Evolutionary conservation across 176 grass and related monocot species (phyloP).

Genomic region (Rhynchospora pubera): DNA sequence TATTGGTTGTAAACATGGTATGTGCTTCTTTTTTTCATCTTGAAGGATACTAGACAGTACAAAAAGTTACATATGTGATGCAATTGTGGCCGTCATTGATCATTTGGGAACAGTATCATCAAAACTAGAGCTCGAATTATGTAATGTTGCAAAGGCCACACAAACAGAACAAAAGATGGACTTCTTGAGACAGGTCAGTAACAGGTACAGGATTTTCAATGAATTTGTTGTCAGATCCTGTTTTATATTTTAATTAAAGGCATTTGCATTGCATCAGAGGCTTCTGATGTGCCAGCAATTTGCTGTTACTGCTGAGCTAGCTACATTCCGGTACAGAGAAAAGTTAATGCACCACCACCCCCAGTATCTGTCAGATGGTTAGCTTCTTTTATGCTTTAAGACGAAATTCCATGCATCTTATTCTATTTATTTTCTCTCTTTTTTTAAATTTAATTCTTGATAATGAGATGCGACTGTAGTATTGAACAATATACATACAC

Average conservation of each 20-base stretch:
- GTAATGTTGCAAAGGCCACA: constrained; percentile 34
- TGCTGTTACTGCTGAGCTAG: constrained; percentile 33
- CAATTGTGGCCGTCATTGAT: constrained; percentile 71
- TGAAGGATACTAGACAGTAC: constrained; percentile 61
- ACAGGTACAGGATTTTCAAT: neutral
- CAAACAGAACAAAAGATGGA: constrained; percentile 53
- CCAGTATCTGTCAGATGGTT: constrained; percentile 64
- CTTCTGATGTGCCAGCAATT: constrained; percentile 78
- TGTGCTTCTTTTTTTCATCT: neutral
- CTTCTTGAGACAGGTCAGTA: constrained; percentile 60
- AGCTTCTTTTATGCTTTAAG: neutral
- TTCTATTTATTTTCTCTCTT: neutral
- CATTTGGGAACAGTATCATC: constrained; percentile 82
- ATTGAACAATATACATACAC: neutral
- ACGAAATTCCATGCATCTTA: neutral
- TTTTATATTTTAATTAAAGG: neutral
- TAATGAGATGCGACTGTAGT: neutral
- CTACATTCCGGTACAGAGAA: constrained; percentile 28
- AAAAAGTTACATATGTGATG: constrained; percentile 72
- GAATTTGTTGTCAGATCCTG: neutral
- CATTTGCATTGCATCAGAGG: constrained; percentile 46
- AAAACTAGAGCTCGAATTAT: constrained; percentile 59
- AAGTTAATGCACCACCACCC: constrained; percentile 40
- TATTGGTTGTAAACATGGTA: neutral
- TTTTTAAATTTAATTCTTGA: neutral